These are phyloP conservation scores for Haplographium delicatum DNA, from an alignment of 495 filamentous ascomycete genomes.

Conservation along the genomic window DNA sequence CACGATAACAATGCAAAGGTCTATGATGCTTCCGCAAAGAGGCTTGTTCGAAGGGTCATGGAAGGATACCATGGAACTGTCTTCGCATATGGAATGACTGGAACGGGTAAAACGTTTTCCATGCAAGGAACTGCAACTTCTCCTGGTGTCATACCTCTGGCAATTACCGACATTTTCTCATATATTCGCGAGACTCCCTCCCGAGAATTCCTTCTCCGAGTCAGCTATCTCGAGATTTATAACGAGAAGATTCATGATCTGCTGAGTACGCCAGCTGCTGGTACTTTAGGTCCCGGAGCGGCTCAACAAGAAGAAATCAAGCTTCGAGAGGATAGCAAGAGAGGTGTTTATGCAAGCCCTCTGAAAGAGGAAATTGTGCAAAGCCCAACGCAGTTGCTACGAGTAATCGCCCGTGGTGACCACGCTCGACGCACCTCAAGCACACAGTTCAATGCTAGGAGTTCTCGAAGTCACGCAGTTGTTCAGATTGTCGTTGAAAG, in stretches of 20 bases:
- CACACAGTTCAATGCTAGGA: slow-evolving; percentile 93
- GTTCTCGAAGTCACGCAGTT: slow-evolving; percentile 94
- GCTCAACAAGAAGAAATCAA: slow-evolving; percentile 83
- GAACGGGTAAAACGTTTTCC: slow-evolving; percentile 96
- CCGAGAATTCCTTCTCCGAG: slow-evolving; percentile 88
- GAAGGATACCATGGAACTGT: slow-evolving; percentile 98
- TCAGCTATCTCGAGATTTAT: slow-evolving; percentile 98
- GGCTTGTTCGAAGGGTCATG: slow-evolving; percentile 93
- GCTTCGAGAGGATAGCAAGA: slow-evolving; percentile 88
- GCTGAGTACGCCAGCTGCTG: slow-evolving; percentile 62
- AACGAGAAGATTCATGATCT: slow-evolving; percentile 97
- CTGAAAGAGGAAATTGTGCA: slow-evolving; percentile 98
- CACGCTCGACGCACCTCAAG: slow-evolving; percentile 82
- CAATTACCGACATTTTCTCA: slow-evolving; percentile 98
- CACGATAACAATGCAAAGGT: slow-evolving; percentile 91
- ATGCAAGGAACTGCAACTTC: slow-evolving; percentile 98
- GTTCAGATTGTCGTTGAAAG: slow-evolving; percentile 99
- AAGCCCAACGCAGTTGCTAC: slow-evolving; percentile 88
- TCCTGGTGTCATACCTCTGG: slow-evolving; percentile 95
- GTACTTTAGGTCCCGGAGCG: slow-evolving; percentile 37
- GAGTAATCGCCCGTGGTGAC: slow-evolving; percentile 93
- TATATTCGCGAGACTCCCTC: slow-evolving; percentile 96
- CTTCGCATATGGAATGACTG: slow-evolving; percentile 99
- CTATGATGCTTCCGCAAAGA: slow-evolving; percentile 90
- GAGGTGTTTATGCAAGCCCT: slow-evolving; percentile 93